Base-by-base conservation (phyloP, 2,329 filamentous ascomycete genomes). In the Calonectria montana region DNA sequence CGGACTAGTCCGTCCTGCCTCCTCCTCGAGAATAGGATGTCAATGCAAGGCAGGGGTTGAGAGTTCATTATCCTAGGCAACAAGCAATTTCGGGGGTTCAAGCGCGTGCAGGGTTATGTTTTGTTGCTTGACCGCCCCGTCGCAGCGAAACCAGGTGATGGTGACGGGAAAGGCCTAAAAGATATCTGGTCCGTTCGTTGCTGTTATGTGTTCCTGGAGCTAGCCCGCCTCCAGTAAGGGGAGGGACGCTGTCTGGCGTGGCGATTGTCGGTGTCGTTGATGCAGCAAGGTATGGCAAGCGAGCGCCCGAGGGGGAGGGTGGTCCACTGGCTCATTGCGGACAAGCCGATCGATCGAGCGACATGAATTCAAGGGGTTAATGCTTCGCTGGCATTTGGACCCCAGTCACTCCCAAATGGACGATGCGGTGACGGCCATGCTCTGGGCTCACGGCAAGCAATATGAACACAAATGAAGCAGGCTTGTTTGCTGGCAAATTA, bases 71-170 rank as follows among this genome's bases (percentile, higher is more conserved):
- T 77, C 65, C 67, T 73, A 74, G 70, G 63, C 62, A 48, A 69
- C 15, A n/a, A 71, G 75, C 70, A 78, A 78, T 78, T 68, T 78
- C 75, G 74, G 75, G 41, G 47, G 21, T 74, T 65, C 67, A 75
- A 68, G 74, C 76, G 59, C 45, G 70, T 57, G 47, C 64, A 68
- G 35, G 43, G 63, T 35, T 47, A 18, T 35, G 39, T 57, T 45
- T 41, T 35, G 67, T 13, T 35, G 31, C 53, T 59, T 59, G 53
- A 59, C 53, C 53, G 53, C 53, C 53, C 37, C 31, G n/a, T 59
- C 39, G 45, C n/a, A 50, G 23, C 45, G 16, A 37, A 53, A n/a
- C 62, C 16, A 50, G 45, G 16, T 25, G n/a, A 41, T 23, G 15
- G 23, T n/a, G 43, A 37, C 27, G 43, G 29, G n/a, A 48, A 48